Evolutionary conservation across 2,329 filamentous ascomycete species (phyloP), one percentile per base, ranked within the genome.

Genomic region (Setomelanomma holmii): DNA sequence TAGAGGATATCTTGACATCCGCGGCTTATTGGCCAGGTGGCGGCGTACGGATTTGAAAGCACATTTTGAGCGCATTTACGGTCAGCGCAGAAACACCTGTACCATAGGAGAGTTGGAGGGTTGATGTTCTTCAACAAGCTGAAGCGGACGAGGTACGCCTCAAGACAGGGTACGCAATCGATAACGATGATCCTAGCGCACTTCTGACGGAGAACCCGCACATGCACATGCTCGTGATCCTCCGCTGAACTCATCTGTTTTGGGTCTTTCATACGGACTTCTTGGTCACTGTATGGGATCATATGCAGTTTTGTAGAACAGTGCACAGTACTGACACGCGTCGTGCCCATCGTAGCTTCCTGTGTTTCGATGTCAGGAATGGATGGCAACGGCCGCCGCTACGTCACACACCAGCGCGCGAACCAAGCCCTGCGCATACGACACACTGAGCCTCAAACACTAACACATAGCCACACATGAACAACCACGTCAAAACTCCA

Each of bases 401-500:
- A 72, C 68, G 68, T 72, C 68, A 72, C 63, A 54, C 49, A 55
- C 58, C 57, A 55, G 61, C 64, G 60, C 64, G 60, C 63, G 55
- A 60, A 55, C 58, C 58, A 55, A 56, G 55, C 52, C 61, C 52
- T 51, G 56, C 51, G 60, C 55, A 56, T 56, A 52, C 58, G 47
- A 57, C 61, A 57, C 43, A 55, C 57, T 51, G 51, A 59, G 54
- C 52, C 57, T 40, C 62, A 59, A 57, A 61, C 57, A 56, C 53
- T 55, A 45, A 43, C 42, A 54, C 40, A 39, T 34, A 43, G 34
- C 54, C 43, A 39, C 47, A 47, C 51, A 55, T 45, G 49, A 49
- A 41, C 53, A 47, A 48, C 49, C 22, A 40, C 38, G 49, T 46
- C 40, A 14, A 38, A 39, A 36, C 81, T 80, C 74, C 77, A 79